Percentiles rank a stretch among this genome's conserved stretches.
Evolutionary conservation across 768 basidiomycete genomes (phyloP).

Genomic region (Trametes gibbosa): DNA sequence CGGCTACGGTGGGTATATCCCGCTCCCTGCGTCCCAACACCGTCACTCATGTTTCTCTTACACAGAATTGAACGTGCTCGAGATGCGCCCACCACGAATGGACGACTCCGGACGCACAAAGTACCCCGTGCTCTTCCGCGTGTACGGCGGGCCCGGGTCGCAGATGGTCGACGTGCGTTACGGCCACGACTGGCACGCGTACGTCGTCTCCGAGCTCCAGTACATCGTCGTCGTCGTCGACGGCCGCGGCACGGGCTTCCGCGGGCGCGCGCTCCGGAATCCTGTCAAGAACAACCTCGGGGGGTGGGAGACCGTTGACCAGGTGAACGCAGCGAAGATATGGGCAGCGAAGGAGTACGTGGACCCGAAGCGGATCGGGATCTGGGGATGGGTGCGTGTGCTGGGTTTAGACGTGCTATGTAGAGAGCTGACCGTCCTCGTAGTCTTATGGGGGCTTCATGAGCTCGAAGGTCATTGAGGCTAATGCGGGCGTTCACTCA

Average conservation of each 20-base stretch:
- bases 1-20: slow-evolving; percentile 55
- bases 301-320: slow-evolving; percentile 85
- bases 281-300: slow-evolving; percentile 88
- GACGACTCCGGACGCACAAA: slow-evolving; percentile 94
- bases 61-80: slow-evolving; percentile 84
- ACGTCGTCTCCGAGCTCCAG: slow-evolving; percentile 74
- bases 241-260: slow-evolving; percentile 91
- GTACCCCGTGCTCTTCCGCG: slow-evolving; percentile 90
- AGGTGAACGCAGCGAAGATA: slow-evolving; percentile 83
- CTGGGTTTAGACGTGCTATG: slow-evolving; percentile 5
- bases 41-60: slow-evolving; percentile 7
- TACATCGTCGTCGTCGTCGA: slow-evolving; percentile 90
- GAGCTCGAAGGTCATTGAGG: slow-evolving; percentile 90
- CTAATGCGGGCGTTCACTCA: slow-evolving; percentile 84
- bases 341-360: slow-evolving; percentile 90
- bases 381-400: slow-evolving; percentile 92
- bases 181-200: slow-evolving; percentile 81
- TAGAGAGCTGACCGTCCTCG: background rate
- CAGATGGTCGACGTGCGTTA: slow-evolving; percentile 73
- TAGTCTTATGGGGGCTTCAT: slow-evolving; percentile 97
- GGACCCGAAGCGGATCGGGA: slow-evolving; percentile 83
- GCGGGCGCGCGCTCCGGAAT: slow-evolving; percentile 81
- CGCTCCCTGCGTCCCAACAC: background rate
- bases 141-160: slow-evolving; percentile 91
- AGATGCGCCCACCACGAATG: slow-evolving; percentile 89